These are phyloP conservation scores for Epichloe gansuensis DNA, from an alignment of 2,329 filamentous ascomycete species.

Conservation along the genomic window DNA sequence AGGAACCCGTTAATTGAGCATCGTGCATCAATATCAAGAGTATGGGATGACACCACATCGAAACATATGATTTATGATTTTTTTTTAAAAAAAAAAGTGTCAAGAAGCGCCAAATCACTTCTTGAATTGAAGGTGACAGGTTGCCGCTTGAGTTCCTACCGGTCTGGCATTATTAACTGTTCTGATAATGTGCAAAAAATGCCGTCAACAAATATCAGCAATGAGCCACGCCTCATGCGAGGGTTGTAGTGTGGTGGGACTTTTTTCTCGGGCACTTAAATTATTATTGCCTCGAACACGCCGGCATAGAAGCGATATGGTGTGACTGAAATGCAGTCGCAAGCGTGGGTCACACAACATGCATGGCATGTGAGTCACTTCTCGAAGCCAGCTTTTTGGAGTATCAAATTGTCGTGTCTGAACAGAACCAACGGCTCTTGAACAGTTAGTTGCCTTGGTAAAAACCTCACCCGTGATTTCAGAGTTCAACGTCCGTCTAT, in stretches of 20 bases:
- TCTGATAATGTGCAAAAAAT: neutral
- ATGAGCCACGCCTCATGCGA: neutral
- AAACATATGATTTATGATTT: too few species aligned
- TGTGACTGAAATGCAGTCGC: neutral
- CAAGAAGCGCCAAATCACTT: too few species aligned
- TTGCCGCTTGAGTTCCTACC: too few species aligned
- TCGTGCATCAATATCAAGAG: too few species aligned
- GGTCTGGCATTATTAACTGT: too few species aligned
- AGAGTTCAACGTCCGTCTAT: too few species aligned
- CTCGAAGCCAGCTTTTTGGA: neutral
- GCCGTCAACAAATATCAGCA: neutral
- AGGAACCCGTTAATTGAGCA: too few species aligned
- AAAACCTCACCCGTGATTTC: neutral
- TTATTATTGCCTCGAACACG: neutral
- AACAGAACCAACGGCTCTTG: neutral
- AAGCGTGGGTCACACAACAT: neutral
- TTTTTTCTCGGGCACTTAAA: neutral
- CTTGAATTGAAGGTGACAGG: too few species aligned
- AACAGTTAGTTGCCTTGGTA: neutral
- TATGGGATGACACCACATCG: too few species aligned
- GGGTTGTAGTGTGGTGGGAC: neutral
- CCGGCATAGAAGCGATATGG: neutral
- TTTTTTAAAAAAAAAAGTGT: too few species aligned
- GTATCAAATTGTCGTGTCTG: neutral
- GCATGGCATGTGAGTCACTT: neutral